Conservation (phyloP, 305 asterid genomes). For the Fraxinus ornus region DNA sequence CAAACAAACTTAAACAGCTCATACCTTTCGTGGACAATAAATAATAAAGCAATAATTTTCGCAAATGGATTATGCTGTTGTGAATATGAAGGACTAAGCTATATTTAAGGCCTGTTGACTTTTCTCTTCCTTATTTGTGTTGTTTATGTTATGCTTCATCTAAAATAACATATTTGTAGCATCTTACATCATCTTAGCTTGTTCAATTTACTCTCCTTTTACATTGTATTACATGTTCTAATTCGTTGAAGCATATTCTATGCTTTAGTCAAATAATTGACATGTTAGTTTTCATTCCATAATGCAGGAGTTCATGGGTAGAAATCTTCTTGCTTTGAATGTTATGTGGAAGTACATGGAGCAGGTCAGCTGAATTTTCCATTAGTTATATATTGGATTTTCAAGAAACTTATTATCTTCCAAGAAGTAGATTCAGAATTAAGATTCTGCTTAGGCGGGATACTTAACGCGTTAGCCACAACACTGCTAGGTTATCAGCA, state of each 20-base stretch:
- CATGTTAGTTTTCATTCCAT: slow-evolving; percentile 4
- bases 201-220: not conserved
- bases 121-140: not conserved
- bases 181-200: not conserved
- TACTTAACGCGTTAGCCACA: not conserved
- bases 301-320: slow-evolving; percentile 95
- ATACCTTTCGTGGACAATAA: no score
- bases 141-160: not conserved
- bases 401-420: not conserved
- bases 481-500: not conserved
- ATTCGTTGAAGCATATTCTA: not conserved
- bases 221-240: not conserved
- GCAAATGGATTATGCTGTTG: not conserved
- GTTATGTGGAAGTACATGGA: slow-evolving; percentile 99
- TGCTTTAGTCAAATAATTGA: slow-evolving; percentile 5
- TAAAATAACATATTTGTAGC: not conserved
- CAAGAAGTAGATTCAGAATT: not conserved
- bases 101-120: not conserved
- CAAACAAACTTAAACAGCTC: no score
- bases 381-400: slow-evolving; percentile 12
- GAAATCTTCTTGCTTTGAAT: slow-evolving; percentile 88
- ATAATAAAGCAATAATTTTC: no score
- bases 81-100: not conserved
- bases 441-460: not conserved
- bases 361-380: slow-evolving; percentile 54